Evolutionary conservation across 176 grass and related monocot genomes (phyloP).

Genomic region (Miscanthus lutarioriparius): DNA sequence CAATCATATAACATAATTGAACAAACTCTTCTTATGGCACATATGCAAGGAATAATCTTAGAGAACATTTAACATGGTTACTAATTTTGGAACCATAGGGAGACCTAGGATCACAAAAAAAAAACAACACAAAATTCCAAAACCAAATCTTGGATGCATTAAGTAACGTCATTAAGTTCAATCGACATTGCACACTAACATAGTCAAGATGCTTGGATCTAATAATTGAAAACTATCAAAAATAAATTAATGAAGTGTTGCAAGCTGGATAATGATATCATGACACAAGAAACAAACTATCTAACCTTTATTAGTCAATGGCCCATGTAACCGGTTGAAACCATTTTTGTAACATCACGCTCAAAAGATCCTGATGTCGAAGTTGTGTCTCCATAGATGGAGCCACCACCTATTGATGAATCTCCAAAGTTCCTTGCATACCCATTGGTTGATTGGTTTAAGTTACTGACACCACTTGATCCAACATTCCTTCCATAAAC

Average conservation of each 20-base stretch:
- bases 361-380: conserved; percentile 75
- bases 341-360: conserved; percentile 67
- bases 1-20: not conserved
- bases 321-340: conserved; percentile 62
- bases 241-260: not conserved
- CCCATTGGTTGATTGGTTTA: conserved; percentile 67
- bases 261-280: conserved; percentile 20
- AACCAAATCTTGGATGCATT: not conserved
- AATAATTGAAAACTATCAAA: not conserved
- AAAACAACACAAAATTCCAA: not conserved
- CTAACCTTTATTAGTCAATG: conserved; percentile 80
- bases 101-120: not conserved
- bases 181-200: not conserved
- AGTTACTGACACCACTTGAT: conserved; percentile 51
- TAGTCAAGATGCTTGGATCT: not conserved
- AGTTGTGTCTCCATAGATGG: conserved; percentile 73
- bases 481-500: conserved; percentile 65
- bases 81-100: not conserved
- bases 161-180: not conserved
- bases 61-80: not conserved
- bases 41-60: not conserved
- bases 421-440: conserved; percentile 73
- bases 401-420: conserved; percentile 51
- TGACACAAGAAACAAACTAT: conserved; percentile 15
- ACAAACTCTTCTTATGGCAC: not conserved